Evolutionary conservation across 2,329 filamentous ascomycete species (phyloP), one percentile per base, ranked within the genome.

Genomic region (Calonectria honghensis): DNA sequence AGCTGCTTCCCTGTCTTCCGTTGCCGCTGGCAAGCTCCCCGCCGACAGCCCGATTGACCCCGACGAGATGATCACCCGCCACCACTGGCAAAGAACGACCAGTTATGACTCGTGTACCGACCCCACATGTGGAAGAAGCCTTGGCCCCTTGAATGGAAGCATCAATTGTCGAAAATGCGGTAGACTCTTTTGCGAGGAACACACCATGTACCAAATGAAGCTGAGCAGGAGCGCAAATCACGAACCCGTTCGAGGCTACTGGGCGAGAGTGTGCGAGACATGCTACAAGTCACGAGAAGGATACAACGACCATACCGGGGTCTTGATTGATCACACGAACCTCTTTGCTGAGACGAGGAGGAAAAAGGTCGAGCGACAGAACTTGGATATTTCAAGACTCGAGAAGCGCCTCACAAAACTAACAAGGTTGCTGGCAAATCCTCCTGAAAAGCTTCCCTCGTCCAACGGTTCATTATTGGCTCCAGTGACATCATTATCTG

Each of bases 201-300:
- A 99, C 84, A 98, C 97, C 68, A 98, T 99, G 96, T 99, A 98
- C 83, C 96, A 99, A 87, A 98, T 98, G 94, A 98, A 97, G 88
- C 89, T 99, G 14, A 98, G 96, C 11, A 90, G 96, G 70, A 94
- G 96, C 37, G 97, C 97, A 5, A 91, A 93, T 73, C 95, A 98
- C 85, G 97, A 99, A 77, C 96, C 97, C 0, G 92, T 97, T 1
- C 89, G 96, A 75, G 97, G 97, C 10, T 91, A 95, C 79, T 99
- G 97, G 97, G 98, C 95, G 80, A 89, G 97, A 67, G 96, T 98
- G 2, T 99, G 97, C 83, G 97, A 99, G 87, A 98, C 97, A n/a
- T 99, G 97, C 86, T 99, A 97, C 87, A 98, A 98, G 87, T 98
- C 96, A 67, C 91, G 97, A 80, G 95, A 96, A 32, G 97, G 97